phyloP scores from a whole-genome alignment of 306 rosid genomes.

The Trifolium subterraneum region DNA sequence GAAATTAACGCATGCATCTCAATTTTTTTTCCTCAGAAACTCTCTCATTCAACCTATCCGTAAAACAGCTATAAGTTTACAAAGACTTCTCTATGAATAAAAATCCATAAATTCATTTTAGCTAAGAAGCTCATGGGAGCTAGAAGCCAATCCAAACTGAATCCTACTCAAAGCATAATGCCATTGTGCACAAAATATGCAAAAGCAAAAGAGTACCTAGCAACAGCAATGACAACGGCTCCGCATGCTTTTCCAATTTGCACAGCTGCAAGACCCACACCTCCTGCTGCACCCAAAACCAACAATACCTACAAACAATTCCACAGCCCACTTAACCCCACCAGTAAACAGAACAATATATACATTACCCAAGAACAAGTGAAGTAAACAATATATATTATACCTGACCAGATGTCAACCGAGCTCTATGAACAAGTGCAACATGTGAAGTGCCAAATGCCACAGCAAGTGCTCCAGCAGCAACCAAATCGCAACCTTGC shows the following conservation, averaged over 20 bases:
- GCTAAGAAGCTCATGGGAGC: neutral
- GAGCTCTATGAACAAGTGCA: constrained; percentile 85
- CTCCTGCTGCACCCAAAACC: constrained; percentile 98
- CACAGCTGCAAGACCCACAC: constrained; percentile 92
- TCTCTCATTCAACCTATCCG: neutral
- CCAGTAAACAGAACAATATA: constrained; percentile 32
- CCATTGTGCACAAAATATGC: neutral
- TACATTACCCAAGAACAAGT: constrained; percentile 3
- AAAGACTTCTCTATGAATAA: neutral
- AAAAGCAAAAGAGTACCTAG: constrained; percentile 64
- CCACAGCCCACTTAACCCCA: constrained; percentile 21
- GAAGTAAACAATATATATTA: constrained; percentile 15
- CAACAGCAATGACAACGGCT: constrained; percentile 88
- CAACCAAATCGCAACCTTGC: constrained; percentile 83
- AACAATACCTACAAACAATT: constrained; percentile 66
- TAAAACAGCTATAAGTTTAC: neutral
- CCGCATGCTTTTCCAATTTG: constrained; percentile 91
- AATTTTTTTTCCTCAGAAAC: neutral
- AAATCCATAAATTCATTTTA: neutral
- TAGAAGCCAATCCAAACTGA: neutral
- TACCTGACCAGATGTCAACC: constrained; percentile 79
- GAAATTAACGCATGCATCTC: too few species aligned
- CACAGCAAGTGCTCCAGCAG: constrained; percentile 88
- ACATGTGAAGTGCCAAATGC: constrained; percentile 95
- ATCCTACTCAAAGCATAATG: neutral